phyloP scores from a whole-genome alignment of 2,329 filamentous ascomycete species.

The Helotiales sp. region DNA sequence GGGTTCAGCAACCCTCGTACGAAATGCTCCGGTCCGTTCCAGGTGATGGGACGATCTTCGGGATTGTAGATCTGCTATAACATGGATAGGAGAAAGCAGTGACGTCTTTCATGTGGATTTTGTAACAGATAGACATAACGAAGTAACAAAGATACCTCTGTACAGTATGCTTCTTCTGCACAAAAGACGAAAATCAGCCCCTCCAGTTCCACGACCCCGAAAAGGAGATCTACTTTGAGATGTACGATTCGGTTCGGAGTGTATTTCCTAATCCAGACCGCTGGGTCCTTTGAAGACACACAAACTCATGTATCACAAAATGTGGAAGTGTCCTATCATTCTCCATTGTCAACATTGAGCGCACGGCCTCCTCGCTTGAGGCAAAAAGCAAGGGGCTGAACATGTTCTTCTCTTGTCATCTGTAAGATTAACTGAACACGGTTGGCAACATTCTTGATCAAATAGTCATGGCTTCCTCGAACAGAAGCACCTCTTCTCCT shows the following conservation, averaged over 20 bases:
- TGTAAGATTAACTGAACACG: not conserved
- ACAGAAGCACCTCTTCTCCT: not conserved
- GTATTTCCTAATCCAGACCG: not conserved
- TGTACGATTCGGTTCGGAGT: not conserved
- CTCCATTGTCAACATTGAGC: not conserved
- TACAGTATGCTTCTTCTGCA: not conserved
- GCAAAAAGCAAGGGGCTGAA: not conserved
- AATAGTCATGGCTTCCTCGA: not conserved
- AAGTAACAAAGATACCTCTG: not conserved
- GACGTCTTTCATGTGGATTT: no score
- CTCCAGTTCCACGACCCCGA: not conserved
- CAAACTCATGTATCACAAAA: not conserved
- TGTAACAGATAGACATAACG: not conserved
- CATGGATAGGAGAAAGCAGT: not conserved
- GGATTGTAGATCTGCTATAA: not conserved
- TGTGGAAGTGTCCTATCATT: constrained; percentile 4
- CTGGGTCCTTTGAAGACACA: not conserved
- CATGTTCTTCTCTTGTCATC: not conserved
- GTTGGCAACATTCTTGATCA: not conserved
- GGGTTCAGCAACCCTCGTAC: not conserved
- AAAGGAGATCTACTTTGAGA: not conserved
- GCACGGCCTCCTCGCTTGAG: constrained; percentile 1
- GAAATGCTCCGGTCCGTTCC: constrained; percentile 1
- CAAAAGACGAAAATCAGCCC: not conserved
- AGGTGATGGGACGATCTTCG: not conserved